Base-by-base conservation (phyloP, 1,284 basidiomycete species). In the Trichosporon sp. region DNA sequence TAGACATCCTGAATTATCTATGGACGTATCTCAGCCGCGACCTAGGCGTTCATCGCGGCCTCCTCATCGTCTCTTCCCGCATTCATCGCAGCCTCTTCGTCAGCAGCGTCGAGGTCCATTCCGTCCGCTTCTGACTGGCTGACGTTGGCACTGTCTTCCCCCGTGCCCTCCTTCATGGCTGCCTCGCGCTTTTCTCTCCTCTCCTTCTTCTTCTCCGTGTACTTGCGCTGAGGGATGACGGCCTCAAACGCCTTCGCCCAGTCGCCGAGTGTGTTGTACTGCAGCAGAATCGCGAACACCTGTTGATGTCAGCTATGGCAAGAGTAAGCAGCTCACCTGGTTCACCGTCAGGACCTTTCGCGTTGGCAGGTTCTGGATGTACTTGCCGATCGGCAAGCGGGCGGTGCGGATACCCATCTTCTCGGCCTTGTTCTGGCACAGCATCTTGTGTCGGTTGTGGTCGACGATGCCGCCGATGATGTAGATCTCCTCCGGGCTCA, bases 311-410 rank as follows among this genome's bases (percentile, higher is more conserved):
- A 69, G 62, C 8, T 47, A 5, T 2, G 6, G 8, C 12, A 8
- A 18, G 34, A 42, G 21, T 3, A 21, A 13, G 29, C 29, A 31
- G 74, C 80, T 56, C 29, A 87, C 88, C 84, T 98, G 96, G 79
- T 99, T 99, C 67, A 99, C 95, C 0, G 97, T 99, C 72, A 99
- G 86, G 29, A 99, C 94, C 78, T 98, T 98, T 68, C 97, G 89
- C 2, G 95, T 94, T 21, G 90, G 88, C 73, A 99, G 85, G 65
- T 91, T 87, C 56, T 90, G 86, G 62, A 98, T 86, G 81, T 92
- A 95, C 70, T 89, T 89, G 15, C 92, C 92, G 66, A 99, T 98
- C 0, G 97, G 97, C 62, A 99, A 87, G 60, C 93, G 90, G 8
- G 95, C 97, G 47, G 92, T 91, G 34, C 90, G 87, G 68, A 99